Conservation (phyloP, 2,329 filamentous ascomycete genomes). For the Penicillium palitans region DNA sequence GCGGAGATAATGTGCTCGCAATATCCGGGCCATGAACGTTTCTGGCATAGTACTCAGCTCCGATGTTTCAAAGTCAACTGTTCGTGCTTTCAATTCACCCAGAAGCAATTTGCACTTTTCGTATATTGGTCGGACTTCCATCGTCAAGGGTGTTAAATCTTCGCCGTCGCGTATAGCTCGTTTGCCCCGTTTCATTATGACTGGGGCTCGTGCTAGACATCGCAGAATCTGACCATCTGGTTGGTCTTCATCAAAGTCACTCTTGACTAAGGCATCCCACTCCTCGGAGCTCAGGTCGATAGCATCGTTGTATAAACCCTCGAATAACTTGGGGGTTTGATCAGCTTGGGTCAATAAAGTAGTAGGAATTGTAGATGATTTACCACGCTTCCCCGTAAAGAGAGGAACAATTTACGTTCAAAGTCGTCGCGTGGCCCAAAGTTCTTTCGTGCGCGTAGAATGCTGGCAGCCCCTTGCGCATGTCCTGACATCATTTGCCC, state of each 20-base stretch:
- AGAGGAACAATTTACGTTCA: constrained; percentile 36
- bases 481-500: constrained; percentile 30
- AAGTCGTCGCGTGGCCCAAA: constrained; percentile 36
- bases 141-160: constrained; percentile 12
- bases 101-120: constrained; percentile 24
- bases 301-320: constrained; percentile 36
- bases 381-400: constrained; percentile 41
- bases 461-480: constrained; percentile 37
- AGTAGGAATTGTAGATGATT: not conserved
- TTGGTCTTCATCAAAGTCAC: constrained; percentile 27
- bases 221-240: constrained; percentile 36
- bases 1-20: constrained; percentile 36
- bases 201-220: constrained; percentile 33
- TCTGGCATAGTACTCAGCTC: not conserved
- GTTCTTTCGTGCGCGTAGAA: constrained; percentile 36
- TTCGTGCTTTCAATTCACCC: constrained; percentile 17
- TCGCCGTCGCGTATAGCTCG: constrained; percentile 8
- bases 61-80: constrained; percentile 11
- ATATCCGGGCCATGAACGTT: constrained; percentile 9
- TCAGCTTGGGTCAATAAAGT: not conserved
- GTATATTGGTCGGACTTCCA: constrained; percentile 28
- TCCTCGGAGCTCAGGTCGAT: constrained; percentile 36
- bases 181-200: constrained; percentile 31
- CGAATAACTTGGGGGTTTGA: constrained; percentile 33
- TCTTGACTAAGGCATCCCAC: constrained; percentile 37